Conservation (phyloP, 2,329 filamentous ascomycete species). For the Drechmeria coniospora region DNA sequence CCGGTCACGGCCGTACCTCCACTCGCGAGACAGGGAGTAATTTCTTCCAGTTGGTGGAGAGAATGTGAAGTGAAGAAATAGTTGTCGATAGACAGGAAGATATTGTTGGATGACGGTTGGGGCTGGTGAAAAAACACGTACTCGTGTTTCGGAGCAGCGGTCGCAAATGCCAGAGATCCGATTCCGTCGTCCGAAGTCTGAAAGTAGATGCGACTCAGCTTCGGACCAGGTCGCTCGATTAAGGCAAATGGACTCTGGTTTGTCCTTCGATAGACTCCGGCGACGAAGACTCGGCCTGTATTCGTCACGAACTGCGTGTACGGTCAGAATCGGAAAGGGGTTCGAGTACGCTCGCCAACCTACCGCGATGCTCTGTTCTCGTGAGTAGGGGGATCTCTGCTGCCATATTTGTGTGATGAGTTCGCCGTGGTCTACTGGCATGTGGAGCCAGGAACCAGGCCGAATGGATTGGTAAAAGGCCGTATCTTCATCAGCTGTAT, state of each 20-base stretch:
- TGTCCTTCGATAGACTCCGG: not conserved
- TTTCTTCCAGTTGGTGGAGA: not conserved
- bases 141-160: not conserved
- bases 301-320: not conserved
- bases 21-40: not conserved
- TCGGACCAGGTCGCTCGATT: not conserved
- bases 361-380: not conserved
- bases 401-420: slow-evolving; percentile 1
- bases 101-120: not conserved
- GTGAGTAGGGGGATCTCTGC: not conserved
- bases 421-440: slow-evolving; percentile 1
- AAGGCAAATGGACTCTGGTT: not conserved
- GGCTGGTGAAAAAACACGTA: not conserved
- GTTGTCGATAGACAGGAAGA: not conserved
- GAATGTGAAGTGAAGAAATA: not conserved
- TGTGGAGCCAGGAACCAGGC: slow-evolving; percentile 1
- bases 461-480: not conserved
- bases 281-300: not conserved
- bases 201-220: not conserved
- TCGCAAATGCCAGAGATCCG: not conserved
- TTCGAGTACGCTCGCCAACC: not conserved
- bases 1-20: not conserved
- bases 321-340: not conserved
- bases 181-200: not conserved
- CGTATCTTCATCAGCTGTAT: slow-evolving; percentile 1